A percentile compares a stretch with the other conserved stretches of the same genome.
Evolutionary conservation across 371 early-diverging fungal species (phyloP).

Genomic region (Apophysomyces variabilis): DNA sequence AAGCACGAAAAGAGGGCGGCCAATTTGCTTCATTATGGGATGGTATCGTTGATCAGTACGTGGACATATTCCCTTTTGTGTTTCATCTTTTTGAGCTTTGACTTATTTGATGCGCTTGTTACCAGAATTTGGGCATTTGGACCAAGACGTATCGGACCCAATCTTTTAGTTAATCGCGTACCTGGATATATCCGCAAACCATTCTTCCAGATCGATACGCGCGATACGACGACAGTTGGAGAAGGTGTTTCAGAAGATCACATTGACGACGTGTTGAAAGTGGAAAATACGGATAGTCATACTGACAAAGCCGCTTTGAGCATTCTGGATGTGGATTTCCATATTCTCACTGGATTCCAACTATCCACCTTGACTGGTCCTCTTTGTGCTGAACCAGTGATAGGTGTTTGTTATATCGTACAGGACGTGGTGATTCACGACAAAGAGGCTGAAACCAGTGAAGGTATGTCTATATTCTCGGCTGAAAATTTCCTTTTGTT

Average conservation of each 20-base stretch:
- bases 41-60: constrained; percentile 53
- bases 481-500: neutral
- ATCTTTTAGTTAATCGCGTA: constrained; percentile 80
- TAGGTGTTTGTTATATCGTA: constrained; percentile 87
- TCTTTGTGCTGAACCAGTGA: constrained; percentile 92
- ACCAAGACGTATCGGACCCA: constrained; percentile 87
- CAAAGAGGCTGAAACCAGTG: constrained; percentile 33
- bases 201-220: constrained; percentile 40
- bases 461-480: constrained; percentile 21
- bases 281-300: constrained; percentile 25
- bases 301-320: constrained; percentile 22
- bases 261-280: constrained; percentile 43
- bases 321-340: constrained; percentile 74
- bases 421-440: constrained; percentile 68
- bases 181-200: constrained; percentile 60
- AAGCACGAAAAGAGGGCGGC: constrained; percentile 52
- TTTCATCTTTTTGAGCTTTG: neutral
- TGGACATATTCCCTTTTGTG: neutral
- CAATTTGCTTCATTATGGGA: constrained; percentile 51
- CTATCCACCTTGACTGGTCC: constrained; percentile 91
- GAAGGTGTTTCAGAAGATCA: constrained; percentile 29
- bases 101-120: constrained; percentile 5
- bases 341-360: constrained; percentile 93
- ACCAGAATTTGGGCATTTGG: constrained; percentile 78
- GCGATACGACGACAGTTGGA: constrained; percentile 14